These are phyloP conservation scores for Olyra latifolia DNA, from an alignment of 176 grass and related monocot genomes.

Conservation along the genomic window DNA sequence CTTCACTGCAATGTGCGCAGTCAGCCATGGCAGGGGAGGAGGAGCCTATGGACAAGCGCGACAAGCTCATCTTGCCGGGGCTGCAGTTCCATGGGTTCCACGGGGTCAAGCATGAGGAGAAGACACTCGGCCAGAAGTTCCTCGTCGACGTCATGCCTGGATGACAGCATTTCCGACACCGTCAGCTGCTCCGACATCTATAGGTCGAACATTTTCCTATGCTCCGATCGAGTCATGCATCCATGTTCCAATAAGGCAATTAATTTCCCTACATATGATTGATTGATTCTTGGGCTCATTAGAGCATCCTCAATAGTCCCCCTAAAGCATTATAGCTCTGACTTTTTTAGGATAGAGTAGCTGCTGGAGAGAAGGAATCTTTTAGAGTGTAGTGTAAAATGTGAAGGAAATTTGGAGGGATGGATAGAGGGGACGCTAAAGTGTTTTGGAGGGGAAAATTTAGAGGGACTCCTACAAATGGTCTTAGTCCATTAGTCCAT, in stretches of 20 bases:
- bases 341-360: too few relatives aligned
- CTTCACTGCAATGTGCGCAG: too few relatives aligned
- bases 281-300: too few relatives aligned
- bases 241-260: background rate
- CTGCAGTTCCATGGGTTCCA: constrained; percentile 92
- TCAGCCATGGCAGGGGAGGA: background rate
- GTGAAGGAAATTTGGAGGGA: too few relatives aligned
- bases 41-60: constrained; percentile 5
- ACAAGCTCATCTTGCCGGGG: constrained; percentile 86
- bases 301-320: too few relatives aligned
- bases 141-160: constrained; percentile 85
- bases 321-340: too few relatives aligned
- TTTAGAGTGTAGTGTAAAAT: too few relatives aligned
- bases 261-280: background rate
- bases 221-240: background rate
- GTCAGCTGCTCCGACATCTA: constrained; percentile 87
- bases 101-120: constrained; percentile 76
- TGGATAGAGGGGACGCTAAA: too few relatives aligned
- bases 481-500: too few relatives aligned
- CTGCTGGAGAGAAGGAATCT: too few relatives aligned
- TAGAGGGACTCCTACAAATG: too few relatives aligned
- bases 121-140: constrained; percentile 85
- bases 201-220: constrained; percentile 23
- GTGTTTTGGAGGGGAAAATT: too few relatives aligned
- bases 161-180: constrained; percentile 66